Base-by-base conservation (phyloP, 192 early-diverging fungal species). In the Coemansia sp. region DNA sequence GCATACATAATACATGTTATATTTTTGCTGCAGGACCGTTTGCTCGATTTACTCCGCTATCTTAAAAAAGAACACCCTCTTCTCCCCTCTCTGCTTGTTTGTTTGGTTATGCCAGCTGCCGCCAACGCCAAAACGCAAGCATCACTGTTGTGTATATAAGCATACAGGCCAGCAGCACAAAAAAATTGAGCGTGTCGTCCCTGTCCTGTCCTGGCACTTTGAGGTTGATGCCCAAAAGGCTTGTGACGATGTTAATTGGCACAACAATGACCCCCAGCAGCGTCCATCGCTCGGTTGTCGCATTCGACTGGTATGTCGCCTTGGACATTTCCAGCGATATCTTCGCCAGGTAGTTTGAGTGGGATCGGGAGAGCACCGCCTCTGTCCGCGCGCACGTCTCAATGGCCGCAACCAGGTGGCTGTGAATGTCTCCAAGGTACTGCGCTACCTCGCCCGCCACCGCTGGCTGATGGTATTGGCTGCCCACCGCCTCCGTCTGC, bases 331-430 rank as follows among this genome's bases (percentile, higher is more conserved):
- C 89, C n/a, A 91, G 82, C 2, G 88, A 89, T 62, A 91, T 88
- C 47, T 87, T 85, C 5, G 90, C 89, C 15, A 91, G 57, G 33
- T 92, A 91, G 64, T 90, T 90, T 17, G 87, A 84, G 55, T 92
- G 88, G 7, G 88, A 86, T 29, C 88, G 65, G 3, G 84, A 76
- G 20, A 88, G 72, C 36, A 89, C 87, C 31, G 89, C 83, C 67
- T 91, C 87, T 3, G 79, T 67, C 14, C 73, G 75, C 54, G 70
- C 22, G 42, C 81, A 75, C 23, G 79, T 59, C 41, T 61, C 60
- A 9, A 75, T 31, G 2, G 67, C 65, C 2, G 72, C 68, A 29
- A 65, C 9, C 19, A 84, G 20, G 40, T 79, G 79, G 13, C 66
- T 72, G 27, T 72, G 72, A 3, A 82, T 60, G 45, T 84, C 82